These are phyloP conservation scores for Darksidea phi DNA, from an alignment of 495 filamentous ascomycete genomes.

Conservation along the genomic window DNA sequence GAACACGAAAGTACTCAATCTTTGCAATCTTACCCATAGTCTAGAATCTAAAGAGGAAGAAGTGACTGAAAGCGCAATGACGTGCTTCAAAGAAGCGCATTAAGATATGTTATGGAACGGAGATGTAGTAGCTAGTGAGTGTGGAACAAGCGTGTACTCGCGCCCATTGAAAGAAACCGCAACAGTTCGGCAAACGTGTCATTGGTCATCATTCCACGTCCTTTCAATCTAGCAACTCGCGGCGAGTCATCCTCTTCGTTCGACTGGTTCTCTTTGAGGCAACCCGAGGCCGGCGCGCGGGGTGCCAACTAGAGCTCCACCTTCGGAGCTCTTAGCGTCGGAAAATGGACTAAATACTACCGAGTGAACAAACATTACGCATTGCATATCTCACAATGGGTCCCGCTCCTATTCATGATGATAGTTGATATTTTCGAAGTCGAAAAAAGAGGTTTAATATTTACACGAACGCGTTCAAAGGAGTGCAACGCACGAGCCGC, in stretches of 20 bases:
- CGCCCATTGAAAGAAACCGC: too few relatives aligned
- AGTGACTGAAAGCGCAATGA: too few relatives aligned
- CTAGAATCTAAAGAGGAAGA: background rate
- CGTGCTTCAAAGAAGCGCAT: too few relatives aligned
- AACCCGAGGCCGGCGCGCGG: constrained; percentile 29
- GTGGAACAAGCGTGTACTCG: background rate
- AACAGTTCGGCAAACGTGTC: too few relatives aligned
- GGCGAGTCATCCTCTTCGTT: too few relatives aligned
- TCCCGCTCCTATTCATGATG: background rate
- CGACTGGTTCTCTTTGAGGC: background rate
- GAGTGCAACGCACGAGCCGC: constrained; percentile 16
- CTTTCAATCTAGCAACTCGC: too few relatives aligned
- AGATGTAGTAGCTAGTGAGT: too few relatives aligned
- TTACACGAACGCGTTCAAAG: background rate
- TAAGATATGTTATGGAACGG: too few relatives aligned
- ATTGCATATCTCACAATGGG: background rate
- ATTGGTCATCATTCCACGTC: too few relatives aligned
- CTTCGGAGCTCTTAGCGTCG: constrained; percentile 6
- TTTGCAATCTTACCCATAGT: constrained; percentile 64
- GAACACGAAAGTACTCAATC: constrained; percentile 74
- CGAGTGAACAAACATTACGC: constrained; percentile 16
- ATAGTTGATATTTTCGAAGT: background rate
- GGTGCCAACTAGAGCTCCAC: constrained; percentile 8
- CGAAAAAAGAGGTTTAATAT: background rate
- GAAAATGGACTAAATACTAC: constrained; percentile 7